Evolutionary conservation across 768 basidiomycete species (phyloP), one percentile per base, ranked within the genome.

Genomic region (Boletus insuetus): DNA sequence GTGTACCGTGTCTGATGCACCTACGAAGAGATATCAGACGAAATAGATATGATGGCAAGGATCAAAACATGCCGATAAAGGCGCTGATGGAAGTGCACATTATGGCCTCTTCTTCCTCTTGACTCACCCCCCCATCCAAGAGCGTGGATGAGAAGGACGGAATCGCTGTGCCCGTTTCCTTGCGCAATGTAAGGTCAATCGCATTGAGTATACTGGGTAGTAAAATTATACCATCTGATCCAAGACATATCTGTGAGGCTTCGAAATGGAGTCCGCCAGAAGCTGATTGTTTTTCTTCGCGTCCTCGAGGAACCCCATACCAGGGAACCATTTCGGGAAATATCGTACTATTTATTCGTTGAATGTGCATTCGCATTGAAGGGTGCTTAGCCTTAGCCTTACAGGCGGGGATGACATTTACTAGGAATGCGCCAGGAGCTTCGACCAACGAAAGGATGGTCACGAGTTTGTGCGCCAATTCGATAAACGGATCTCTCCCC

Each of bases 1-100:
- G 24, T 9, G 6, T 52, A 63, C 63, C 46, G 82, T 82, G 58
- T 83, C 82, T 0, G 81, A 77, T 9, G 76, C 80, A 49, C 76
- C 66, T 57, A 32, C 4, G 17, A 46, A 47, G 9, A 12, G 11
- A 34, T 3, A 12, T 57, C 11, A 50, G 16, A 7, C 44, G 4
- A 10, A 17, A 43, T 4, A 12, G 0, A 6, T 19, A 19, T 4
- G 2, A 24, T 9, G 8, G 26, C 1, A 3, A 14, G 20, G 26
- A n/a, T 3, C 1, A 22, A 19, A 32, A 26, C 55, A 10, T 37
- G 53, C 65, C 65, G 4, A 62, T 44, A 49, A 47, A 61, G 11
- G 58, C 7, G 6, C 3, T 6, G 20, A 26, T 1, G 3, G 59
- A 57, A 31, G 61, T 24, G 59, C 68, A 63, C 57, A 54, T 69